These are phyloP conservation scores for Hymenoscyphus linearis DNA, from an alignment of 2,329 filamentous ascomycete genomes.

Conservation along the genomic window DNA sequence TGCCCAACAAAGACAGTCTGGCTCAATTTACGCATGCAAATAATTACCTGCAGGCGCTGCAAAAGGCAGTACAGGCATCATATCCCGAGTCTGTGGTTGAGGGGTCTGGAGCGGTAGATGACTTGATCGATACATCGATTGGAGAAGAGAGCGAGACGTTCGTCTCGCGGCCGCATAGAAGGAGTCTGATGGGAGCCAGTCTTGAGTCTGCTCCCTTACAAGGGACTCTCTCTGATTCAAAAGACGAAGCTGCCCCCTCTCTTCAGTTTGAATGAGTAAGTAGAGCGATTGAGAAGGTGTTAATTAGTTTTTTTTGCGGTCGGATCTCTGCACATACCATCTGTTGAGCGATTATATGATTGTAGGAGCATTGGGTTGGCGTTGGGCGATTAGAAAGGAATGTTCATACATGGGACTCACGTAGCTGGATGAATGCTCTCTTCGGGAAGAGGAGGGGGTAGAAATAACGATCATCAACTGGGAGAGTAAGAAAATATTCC, in stretches of 20 bases:
- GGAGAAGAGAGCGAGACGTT: constrained; percentile 52
- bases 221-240: constrained; percentile 15
- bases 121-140: constrained; percentile 32
- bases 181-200: constrained; percentile 46
- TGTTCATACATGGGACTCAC: constrained; percentile 13
- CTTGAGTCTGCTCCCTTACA: constrained; percentile 49
- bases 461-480: not conserved
- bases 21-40: constrained; percentile 46
- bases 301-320: constrained; percentile 3
- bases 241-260: constrained; percentile 11
- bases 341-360: constrained; percentile 19
- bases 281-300: constrained; percentile 15
- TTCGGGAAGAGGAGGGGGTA: not conserved
- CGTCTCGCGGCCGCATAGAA: constrained; percentile 46
- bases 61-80: constrained; percentile 34
- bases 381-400: constrained; percentile 23
- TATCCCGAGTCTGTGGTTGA: constrained; percentile 29
- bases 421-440: not conserved
- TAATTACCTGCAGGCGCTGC: constrained; percentile 47
- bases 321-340: constrained; percentile 19
- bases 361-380: constrained; percentile 26
- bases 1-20: constrained; percentile 47
- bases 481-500: not conserved
- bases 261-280: constrained; percentile 24
- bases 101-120: constrained; percentile 28